phyloP scores from a whole-genome alignment of 768 basidiomycete species.

The Lanmaoa pseudosensibilis region DNA sequence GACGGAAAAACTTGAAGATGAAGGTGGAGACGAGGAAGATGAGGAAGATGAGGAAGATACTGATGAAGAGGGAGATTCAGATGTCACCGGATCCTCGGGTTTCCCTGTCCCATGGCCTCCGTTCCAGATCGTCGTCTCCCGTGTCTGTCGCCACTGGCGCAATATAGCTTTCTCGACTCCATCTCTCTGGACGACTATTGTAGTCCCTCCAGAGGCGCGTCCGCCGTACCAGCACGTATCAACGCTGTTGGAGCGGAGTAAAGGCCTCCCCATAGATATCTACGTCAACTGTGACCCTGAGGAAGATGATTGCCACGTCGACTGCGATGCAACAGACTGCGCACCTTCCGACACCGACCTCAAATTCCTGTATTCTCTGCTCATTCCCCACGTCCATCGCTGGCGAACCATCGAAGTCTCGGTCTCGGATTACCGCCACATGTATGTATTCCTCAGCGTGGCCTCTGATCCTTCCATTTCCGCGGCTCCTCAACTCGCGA shows the following conservation, averaged over 20 bases:
- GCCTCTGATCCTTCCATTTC: slow-evolving; percentile 40
- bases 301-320: slow-evolving; percentile 17
- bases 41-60: background rate
- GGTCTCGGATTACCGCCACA: slow-evolving; percentile 48
- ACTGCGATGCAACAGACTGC: slow-evolving; percentile 25
- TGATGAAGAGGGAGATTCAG: slow-evolving; percentile 5
- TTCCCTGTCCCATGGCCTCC: slow-evolving; percentile 16
- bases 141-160: slow-evolving; percentile 64
- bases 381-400: slow-evolving; percentile 52
- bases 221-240: slow-evolving; percentile 45
- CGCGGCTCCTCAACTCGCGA: slow-evolving; percentile 53
- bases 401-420: slow-evolving; percentile 54
- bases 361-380: slow-evolving; percentile 30
- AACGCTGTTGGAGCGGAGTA: slow-evolving; percentile 53
- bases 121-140: slow-evolving; percentile 59
- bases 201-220: slow-evolving; percentile 21
- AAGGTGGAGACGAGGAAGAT: too few relatives aligned
- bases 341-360: slow-evolving; percentile 26
- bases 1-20: background rate
- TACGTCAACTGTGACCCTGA: slow-evolving; percentile 43
- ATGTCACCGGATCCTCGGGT: slow-evolving; percentile 3
- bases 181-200: slow-evolving; percentile 54
- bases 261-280: slow-evolving; percentile 54
- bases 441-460: slow-evolving; percentile 42
- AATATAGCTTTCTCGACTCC: slow-evolving; percentile 51